Evolutionary conservation across 352 stramenopile species (phyloP).

Genomic region (Pythium biforme): DNA sequence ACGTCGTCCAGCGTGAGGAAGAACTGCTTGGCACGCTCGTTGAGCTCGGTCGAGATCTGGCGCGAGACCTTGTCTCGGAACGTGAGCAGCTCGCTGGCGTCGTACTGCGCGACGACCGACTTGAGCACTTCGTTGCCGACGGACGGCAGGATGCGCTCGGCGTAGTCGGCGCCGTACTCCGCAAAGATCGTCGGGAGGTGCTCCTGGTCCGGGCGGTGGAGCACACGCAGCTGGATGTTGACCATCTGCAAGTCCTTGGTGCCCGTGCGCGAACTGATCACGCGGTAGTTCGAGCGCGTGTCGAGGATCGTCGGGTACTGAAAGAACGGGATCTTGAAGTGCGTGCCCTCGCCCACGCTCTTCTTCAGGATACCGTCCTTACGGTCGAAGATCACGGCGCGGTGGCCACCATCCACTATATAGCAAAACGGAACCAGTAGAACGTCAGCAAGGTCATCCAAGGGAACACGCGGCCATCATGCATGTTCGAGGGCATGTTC

Average conservation of each 20-base stretch:
- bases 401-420: slow-evolving; percentile 97
- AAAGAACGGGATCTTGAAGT: slow-evolving; percentile 99
- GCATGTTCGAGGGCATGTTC: no score
- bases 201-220: slow-evolving; percentile 92
- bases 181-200: slow-evolving; percentile 96
- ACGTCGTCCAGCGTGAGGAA: slow-evolving; percentile 99
- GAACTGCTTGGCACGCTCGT: slow-evolving; percentile 96
- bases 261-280: slow-evolving; percentile 96
- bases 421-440: neutral
- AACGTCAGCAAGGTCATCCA: no score
- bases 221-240: slow-evolving; percentile 98
- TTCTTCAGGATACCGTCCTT: slow-evolving; percentile 96
- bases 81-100: slow-evolving; percentile 98
- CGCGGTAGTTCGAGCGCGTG: slow-evolving; percentile 95
- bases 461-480: no score
- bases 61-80: slow-evolving; percentile 97
- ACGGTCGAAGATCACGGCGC: slow-evolving; percentile 99
- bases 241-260: slow-evolving; percentile 99
- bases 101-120: slow-evolving; percentile 97
- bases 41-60: slow-evolving; percentile 97
- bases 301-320: slow-evolving; percentile 98
- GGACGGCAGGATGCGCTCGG: slow-evolving; percentile 99
- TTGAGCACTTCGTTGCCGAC: slow-evolving; percentile 97
- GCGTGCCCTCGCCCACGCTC: slow-evolving; percentile 96
- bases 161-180: slow-evolving; percentile 97